phyloP scores from a whole-genome alignment of 495 filamentous ascomycete species.

The Penicillium paradoxum region DNA sequence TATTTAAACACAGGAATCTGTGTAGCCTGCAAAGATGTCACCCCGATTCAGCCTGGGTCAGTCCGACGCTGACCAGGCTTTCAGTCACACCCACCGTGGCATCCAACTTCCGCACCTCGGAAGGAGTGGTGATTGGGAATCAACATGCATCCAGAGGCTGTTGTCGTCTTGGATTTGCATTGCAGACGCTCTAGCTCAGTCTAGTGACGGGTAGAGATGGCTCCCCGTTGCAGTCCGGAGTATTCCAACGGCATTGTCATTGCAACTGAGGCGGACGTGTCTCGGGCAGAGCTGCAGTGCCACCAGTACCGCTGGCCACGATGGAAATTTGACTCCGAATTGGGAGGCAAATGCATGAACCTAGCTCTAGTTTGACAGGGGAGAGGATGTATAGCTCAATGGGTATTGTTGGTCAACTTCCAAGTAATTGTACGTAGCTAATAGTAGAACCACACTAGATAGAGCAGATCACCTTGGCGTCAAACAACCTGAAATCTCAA shows the following conservation, averaged over 20 bases:
- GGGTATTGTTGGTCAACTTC: background rate
- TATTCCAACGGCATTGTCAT: conserved; percentile 14
- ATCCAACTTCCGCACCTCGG: too few species aligned
- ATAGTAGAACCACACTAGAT: background rate
- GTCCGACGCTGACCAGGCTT: background rate
- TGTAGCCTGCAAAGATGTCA: background rate
- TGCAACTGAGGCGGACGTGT: conserved; percentile 1
- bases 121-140: background rate
- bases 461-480: background rate
- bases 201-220: background rate
- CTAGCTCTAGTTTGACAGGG: background rate
- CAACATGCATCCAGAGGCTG: background rate
- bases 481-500: background rate
- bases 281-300: conserved; percentile 17
- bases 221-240: background rate
- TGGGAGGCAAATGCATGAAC: background rate
- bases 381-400: background rate
- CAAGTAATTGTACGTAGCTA: background rate
- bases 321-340: conserved; percentile 5
- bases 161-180: background rate
- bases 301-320: conserved; percentile 4
- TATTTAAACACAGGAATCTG: background rate
- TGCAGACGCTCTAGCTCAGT: background rate
- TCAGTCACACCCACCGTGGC: background rate
- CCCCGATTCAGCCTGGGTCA: background rate